Conservation (phyloP, 495 filamentous ascomycete genomes). For the Cudoniella acicularis region DNA sequence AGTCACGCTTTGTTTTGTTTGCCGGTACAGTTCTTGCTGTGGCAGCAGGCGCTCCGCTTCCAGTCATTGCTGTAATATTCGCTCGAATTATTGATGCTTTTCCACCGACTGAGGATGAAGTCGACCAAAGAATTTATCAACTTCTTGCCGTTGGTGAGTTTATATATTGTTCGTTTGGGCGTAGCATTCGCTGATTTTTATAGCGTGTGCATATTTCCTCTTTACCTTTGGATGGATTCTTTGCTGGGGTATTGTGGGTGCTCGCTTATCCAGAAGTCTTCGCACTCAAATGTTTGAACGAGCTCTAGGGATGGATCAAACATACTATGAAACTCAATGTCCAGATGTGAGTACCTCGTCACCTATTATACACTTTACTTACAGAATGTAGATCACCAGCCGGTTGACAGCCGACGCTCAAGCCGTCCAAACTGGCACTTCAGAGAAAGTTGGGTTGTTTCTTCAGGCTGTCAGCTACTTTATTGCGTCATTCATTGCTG, state of each 20-base stretch:
- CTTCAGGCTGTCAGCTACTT: conserved; percentile 58
- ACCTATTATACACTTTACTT: conserved; percentile 23
- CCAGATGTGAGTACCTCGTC: conserved; percentile 56
- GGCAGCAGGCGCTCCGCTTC: conserved; percentile 64
- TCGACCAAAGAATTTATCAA: conserved; percentile 9
- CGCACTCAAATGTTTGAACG: conserved; percentile 55
- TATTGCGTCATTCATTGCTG: conserved; percentile 59
- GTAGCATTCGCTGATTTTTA: conserved; percentile 57
- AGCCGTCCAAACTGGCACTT: conserved; percentile 46
- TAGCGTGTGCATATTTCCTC: conserved; percentile 59
- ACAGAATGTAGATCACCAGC: conserved; percentile 58
- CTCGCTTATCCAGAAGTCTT: conserved; percentile 58
- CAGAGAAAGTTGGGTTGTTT: conserved; percentile 64
- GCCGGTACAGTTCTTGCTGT: conserved; percentile 50
- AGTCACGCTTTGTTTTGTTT: conserved; percentile 37
- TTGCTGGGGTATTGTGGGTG: conserved; percentile 61
- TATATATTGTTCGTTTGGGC: too few relatives aligned
- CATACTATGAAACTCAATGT: conserved; percentile 58
- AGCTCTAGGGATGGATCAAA: conserved; percentile 59
- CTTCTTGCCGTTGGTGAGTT: conserved; percentile 26
- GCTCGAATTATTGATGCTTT: conserved; percentile 65
- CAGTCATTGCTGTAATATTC: conserved; percentile 64
- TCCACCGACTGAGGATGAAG: conserved; percentile 45
- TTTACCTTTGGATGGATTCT: conserved; percentile 53
- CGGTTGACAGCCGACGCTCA: conserved; percentile 58